Conservation (phyloP, 1,139 yeast genomes). For the Yamadazyma triangularis region DNA sequence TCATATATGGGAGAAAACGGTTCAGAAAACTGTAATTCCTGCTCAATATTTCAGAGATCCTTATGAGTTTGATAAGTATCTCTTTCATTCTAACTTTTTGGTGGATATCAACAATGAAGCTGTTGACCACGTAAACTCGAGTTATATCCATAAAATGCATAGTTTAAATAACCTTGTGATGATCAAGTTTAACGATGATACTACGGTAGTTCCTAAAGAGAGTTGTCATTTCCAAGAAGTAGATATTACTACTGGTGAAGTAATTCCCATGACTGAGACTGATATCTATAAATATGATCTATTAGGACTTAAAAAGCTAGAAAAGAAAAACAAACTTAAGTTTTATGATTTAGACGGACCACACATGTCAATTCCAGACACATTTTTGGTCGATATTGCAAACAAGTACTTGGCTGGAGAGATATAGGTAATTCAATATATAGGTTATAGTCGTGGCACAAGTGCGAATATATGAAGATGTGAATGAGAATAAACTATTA, state of each 20-base stretch:
- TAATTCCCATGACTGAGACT: conserved; percentile 48
- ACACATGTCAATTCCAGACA: conserved; percentile 63
- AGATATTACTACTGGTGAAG: conserved; percentile 37
- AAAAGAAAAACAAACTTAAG: conserved; percentile 38
- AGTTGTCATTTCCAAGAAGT: conserved; percentile 64
- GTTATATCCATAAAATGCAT: conserved; percentile 41
- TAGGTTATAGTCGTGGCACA: no score
- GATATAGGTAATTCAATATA: conserved; percentile 2
- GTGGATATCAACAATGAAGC: conserved; percentile 68
- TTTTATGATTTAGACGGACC: conserved; percentile 52
- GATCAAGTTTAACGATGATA: conserved; percentile 57
- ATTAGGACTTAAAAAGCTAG: conserved; percentile 54
- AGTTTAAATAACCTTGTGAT: conserved; percentile 51
- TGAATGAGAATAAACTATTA: no score
- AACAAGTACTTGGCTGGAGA: conserved; percentile 27
- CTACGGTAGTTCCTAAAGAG: conserved; percentile 68
- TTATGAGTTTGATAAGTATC: conserved; percentile 40
- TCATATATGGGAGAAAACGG: conserved; percentile 56
- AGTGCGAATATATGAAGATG: not conserved
- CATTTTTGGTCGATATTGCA: conserved; percentile 37
- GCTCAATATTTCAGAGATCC: conserved; percentile 75
- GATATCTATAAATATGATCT: conserved; percentile 47
- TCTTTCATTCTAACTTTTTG: conserved; percentile 48
- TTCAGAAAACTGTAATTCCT: conserved; percentile 58
- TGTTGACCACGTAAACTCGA: conserved; percentile 16